Evolutionary conservation across 352 stramenopile species (phyloP), one percentile per base, ranked within the genome.

Genomic region (Pythium guiyangense): DNA sequence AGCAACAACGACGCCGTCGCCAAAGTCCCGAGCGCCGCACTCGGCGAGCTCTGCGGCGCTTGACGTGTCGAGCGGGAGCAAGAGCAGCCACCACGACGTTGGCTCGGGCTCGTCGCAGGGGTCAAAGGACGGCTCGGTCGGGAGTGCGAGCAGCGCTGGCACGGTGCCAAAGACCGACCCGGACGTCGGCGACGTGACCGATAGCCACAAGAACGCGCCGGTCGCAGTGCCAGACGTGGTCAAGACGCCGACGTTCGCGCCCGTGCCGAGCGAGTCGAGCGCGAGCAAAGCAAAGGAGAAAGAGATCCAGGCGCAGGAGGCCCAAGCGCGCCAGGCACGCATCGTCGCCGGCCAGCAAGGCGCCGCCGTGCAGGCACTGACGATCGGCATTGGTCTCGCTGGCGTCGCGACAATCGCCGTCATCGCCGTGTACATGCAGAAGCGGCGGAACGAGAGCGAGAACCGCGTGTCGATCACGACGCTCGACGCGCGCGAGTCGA

Each of bases 371-470:
- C 59, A 61, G 17, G 29, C 48, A 18, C 18, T 79, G 17, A 49
- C 61, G 2, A 49, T 20, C 1, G 46, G 59, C 29, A 62, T 77
- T 12, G 76, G 51, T 0, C 39, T 55, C 6, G 35, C 60, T 0
- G 80, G 80, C 18, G 69, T 72, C 42, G 75, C 59, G 5, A 74
- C 74, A 3, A 65, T 87, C 34, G 61, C 77, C 11, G 66, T 84
- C 11, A 73, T 86, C 52, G 73, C 79, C 4, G 78, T 74, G 52
- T 87, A 80, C 62, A 61, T 84, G 62, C 60, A 69, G 12, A 70
- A 67, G 54, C 60, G 65, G n/a, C 63, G 60, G 26, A 42, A 66
- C 46, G 59, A 64, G 40, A 46, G 52, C 1, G 62, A 67, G 26
- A 73, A 15, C 26, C 59, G 27, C 66, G 64, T 65, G 52, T 73